Base-by-base conservation (phyloP, 306 rosid species). In the Casuarina glauca region DNA sequence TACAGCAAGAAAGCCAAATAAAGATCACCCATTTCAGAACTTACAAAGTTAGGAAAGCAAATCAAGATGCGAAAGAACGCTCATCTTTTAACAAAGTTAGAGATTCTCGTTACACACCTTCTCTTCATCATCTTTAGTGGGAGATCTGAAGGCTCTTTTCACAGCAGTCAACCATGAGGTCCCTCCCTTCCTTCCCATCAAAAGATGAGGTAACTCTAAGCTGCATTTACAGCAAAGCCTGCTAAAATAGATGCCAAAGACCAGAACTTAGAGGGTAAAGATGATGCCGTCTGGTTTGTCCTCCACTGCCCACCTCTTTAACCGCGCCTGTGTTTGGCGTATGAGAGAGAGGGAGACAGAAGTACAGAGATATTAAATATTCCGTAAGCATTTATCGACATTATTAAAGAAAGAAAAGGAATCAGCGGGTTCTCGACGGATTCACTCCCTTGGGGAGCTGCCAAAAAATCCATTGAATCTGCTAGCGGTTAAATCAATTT, bases 111-210 rank as follows among this genome's bases (percentile, higher is more conserved):
- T 19, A 6, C 15, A 20, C 69, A 91, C 97, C 96, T 95, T 95
- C 4, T 92, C 96, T 69, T 95, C 97, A 46, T 95, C 97, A 60
- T 88, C 89, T 84, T 95, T 95, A 32, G 97, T 87, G 5, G 99
- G 99, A 90, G 99, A 93, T 91, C 99, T 91, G 87, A 95, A 95
- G 60, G 97, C 99, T 48, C 99, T 91, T 95, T 95, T 95, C 51
- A 95, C 99, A 73, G 97, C 99, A 43, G 94, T 91, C 85, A 95
- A 78, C 99, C 99, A 95, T 10, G 99, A 95, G 53, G 84, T 73
- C 73, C 94, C 81, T 76, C 93, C 97, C 75, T 90, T 93, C 97
- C 91, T 95, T 88, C 99, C 97, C 99, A 95, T 94, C 81, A 74
- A 72, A 78, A 54, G 69, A 74, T 41, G 84, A 79, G 73, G 90